Evolutionary conservation across 2,329 filamentous ascomycete genomes (phyloP).

Genomic region (Calonectria naviculata): DNA sequence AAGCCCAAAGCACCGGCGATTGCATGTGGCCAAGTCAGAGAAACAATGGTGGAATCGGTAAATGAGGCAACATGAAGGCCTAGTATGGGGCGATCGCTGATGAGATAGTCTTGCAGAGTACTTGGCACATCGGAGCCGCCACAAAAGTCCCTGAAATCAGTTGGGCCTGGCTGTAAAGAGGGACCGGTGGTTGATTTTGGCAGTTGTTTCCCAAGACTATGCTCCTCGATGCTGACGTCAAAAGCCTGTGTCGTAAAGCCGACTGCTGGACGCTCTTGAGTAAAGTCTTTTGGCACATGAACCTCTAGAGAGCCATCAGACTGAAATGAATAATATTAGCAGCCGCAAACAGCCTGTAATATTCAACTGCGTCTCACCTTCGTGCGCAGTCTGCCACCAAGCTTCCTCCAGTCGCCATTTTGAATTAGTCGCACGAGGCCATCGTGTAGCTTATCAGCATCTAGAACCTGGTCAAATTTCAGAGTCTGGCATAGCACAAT

Average conservation of each 20-base stretch:
- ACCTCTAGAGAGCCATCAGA: neutral
- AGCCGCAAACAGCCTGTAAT: constrained; percentile 35
- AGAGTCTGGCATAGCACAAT: neutral
- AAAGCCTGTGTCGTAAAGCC: constrained; percentile 51
- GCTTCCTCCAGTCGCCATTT: constrained; percentile 54
- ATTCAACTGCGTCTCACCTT: constrained; percentile 43
- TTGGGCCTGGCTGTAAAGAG: constrained; percentile 26
- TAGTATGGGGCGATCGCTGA: constrained; percentile 56
- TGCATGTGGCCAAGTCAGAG: constrained; percentile 57
- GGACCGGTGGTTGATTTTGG: constrained; percentile 40
- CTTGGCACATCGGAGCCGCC: constrained; percentile 23
- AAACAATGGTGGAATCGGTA: constrained; percentile 57
- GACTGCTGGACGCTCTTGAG: constrained; percentile 48
- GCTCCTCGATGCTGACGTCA: constrained; percentile 48
- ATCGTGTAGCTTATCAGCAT: neutral
- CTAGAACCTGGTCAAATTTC: neutral
- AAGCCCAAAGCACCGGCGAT: constrained; percentile 4
- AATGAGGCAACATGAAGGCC: constrained; percentile 61
- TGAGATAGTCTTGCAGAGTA: constrained; percentile 53
- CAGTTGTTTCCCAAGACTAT: constrained; percentile 51
- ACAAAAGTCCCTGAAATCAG: constrained; percentile 30
- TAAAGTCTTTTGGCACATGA: constrained; percentile 44
- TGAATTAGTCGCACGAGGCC: neutral
- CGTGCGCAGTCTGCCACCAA: constrained; percentile 54
- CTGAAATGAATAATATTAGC: neutral